These are phyloP conservation scores for Pistacia integerrima DNA, from an alignment of 345 rosid genomes.

Conservation along the genomic window DNA sequence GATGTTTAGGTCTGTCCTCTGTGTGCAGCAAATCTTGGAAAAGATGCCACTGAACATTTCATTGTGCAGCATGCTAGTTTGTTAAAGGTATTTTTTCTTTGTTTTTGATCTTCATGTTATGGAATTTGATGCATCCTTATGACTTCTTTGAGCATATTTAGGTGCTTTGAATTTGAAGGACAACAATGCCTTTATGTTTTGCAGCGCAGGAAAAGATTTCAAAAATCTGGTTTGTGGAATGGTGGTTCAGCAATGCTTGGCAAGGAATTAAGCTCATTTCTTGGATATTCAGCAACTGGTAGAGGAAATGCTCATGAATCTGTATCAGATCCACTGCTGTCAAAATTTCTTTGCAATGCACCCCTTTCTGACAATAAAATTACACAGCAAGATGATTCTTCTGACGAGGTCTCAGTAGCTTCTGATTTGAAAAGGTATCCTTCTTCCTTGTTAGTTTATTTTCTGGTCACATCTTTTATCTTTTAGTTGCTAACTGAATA, in stretches of 20 bases:
- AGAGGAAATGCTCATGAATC: slow-evolving; percentile 30
- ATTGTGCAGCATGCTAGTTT: slow-evolving; percentile 51
- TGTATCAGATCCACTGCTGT: slow-evolving; percentile 44
- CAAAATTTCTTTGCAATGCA: slow-evolving; percentile 42
- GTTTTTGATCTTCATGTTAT: slow-evolving; percentile 8
- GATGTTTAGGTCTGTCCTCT: slow-evolving; percentile 62
- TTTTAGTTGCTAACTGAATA: neutral
- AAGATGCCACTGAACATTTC: slow-evolving; percentile 58
- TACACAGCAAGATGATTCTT: slow-evolving; percentile 32
- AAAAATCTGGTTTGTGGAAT: slow-evolving; percentile 34
- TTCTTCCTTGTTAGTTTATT: slow-evolving; percentile 1
- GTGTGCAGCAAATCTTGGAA: slow-evolving; percentile 65
- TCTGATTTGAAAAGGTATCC: slow-evolving; percentile 40
- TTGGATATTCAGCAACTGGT: slow-evolving; percentile 36
- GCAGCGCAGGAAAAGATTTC: slow-evolving; percentile 54
- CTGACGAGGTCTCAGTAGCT: slow-evolving; percentile 14
- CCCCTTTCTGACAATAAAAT: slow-evolving; percentile 28
- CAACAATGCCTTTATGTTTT: slow-evolving; percentile 14
- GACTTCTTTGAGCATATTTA: neutral
- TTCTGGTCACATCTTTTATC: neutral
- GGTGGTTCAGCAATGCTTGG: slow-evolving; percentile 43
- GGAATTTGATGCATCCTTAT: neutral
- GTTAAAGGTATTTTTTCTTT: slow-evolving; percentile 41
- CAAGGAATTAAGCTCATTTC: slow-evolving; percentile 48
- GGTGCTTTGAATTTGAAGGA: slow-evolving; percentile 17